Evolutionary conservation across 306 rosid species (phyloP), one percentile per base, ranked within the genome.

Genomic region (Castanospermum australe): DNA sequence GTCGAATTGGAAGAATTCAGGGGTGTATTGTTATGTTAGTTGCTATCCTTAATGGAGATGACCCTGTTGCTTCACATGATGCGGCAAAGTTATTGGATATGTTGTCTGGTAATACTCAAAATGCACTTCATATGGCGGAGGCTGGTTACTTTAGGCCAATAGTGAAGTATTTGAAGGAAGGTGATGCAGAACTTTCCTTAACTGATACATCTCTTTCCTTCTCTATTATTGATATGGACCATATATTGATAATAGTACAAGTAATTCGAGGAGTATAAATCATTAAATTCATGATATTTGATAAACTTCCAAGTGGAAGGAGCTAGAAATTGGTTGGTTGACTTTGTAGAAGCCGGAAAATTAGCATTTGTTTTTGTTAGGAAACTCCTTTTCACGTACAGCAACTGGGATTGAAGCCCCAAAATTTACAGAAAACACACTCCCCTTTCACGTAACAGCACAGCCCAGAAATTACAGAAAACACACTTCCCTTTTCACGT

Each of bases 121-220:
- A 94, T 62, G 97, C 95, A 35, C 97, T 94, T 83, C 90, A 90
- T 80, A 94, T 94, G 97, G 97, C 98, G 0, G 98, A 94, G 81
- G 98, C 98, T 2, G 97, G 97, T 50, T 92, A 92, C 87, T 94
- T 92, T 71, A 81, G 77, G 86, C 97, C 98, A 20, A 72, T 94
- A 38, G 97, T 94, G 76, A 85, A 85, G 61, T 87, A 79, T 88
- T 89, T 94, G 42, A 86, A 88, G 56, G 93, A 90, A 90, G 98
- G 98, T 92, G 61, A 84, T 62, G 6, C 61, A 42, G 35, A 15
- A 80, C 33, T 57, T 72, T 78, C 51, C 61, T 75, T 71, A 69
- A 36, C 32, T 67, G 55, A 59, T 48, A 30, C 45, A 13, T 44
- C 10, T 45, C 33, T 67, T 72, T 61, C 21, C 39, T 64, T 70